Evolutionary conservation across 441 rosid genomes (phyloP), one percentile per base, ranked within the genome.

Genomic region (Viola pubescens): DNA sequence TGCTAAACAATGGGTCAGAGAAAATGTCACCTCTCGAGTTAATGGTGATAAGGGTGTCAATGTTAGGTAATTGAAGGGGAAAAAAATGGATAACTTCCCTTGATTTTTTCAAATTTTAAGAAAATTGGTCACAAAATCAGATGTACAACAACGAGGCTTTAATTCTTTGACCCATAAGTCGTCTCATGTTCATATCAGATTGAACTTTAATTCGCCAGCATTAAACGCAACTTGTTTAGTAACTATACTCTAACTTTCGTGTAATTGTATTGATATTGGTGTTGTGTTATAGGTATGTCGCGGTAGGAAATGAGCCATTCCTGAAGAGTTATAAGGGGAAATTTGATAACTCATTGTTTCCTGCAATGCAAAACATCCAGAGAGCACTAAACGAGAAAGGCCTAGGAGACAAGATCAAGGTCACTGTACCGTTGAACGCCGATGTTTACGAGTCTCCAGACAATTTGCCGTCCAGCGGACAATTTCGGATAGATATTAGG

Each of bases 241-340:
- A 19, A 19, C 26, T 19, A 19, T 19, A 19, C 26, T 19, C 26
- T 19, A 19, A 19, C 26, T 19, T 19, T 46, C 11, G 11, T 9
- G 10, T 46, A 3, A n/a, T 46, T 46, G 26, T 46, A 43, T 43
- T 43, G 46, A 43, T 14, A 51, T 26, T 26, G 34, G n/a, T 0
- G 38, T 51, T 51, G 34, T 8, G 38, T 16, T 13, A 12, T 9
- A 86, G 94, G 77, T 69, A 75, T 41, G 94, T 86, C 37, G 94
- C 91, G 0, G 86, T 89, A 49, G 96, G 84, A 19, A 89, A 86
- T 40, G 96, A 88, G 52, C 91, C 91, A 37, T 84, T 88, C 67
- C 78, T 88, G 37, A 73, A 73, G 47, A 57, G 70, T 0, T 86
- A 81, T 70, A 79, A 84, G 7, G 81, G 77, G 48, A 73, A 8